Base-by-base conservation (phyloP, 208 protist genomes). In the Trypanosomatidae sp. region DNA sequence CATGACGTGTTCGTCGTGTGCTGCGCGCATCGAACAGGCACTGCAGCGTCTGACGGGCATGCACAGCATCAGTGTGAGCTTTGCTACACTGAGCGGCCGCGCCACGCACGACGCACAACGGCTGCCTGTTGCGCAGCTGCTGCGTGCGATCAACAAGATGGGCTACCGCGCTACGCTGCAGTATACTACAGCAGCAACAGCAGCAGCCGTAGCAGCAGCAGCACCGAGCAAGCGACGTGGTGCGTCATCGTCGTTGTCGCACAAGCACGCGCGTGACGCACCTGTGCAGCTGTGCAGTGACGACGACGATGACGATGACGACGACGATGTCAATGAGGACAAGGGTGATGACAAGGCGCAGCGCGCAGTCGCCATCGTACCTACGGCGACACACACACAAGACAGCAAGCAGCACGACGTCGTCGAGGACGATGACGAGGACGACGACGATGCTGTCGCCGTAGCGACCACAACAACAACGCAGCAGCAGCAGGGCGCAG, bases 1-100 rank as follows among this genome's bases (percentile, higher is more conserved):
- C 26, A 96, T 96, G 91, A 87, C 89, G 39, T 96, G 92, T 57
- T 63, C 67, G n/a, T 88, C 84, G 15, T 96, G 92, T 49, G 84
- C 89, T n/a, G 68, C 66, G 5, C 77, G 66, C 20, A 92, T 97
- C 21, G 89, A 96, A 52, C 51, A 15, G 16, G 50, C 42, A 6
- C 52, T 95, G 6, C 16, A 15, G 7, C 28, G 43, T 3, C 18
- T 82, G 33, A n/a, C 30, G 8, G 75, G 69, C 37, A 74, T 95
- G 22, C 23, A 48, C 6, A 44, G 50, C 6, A 63, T 58, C 13
- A 51, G 32, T 15, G 87, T 96, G 1, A 90, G 85, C 56, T 88
- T 95, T 52, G 67, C 84, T n/a, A 62, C 78, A 4, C 55, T 74
- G 40, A 69, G 33, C 15, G 71, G 56, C 7, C 38, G 37, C 24